Evolutionary conservation across 257 asterid genomes (phyloP), one percentile per base, ranked within the genome.

Genomic region (Solanum neorickii): DNA sequence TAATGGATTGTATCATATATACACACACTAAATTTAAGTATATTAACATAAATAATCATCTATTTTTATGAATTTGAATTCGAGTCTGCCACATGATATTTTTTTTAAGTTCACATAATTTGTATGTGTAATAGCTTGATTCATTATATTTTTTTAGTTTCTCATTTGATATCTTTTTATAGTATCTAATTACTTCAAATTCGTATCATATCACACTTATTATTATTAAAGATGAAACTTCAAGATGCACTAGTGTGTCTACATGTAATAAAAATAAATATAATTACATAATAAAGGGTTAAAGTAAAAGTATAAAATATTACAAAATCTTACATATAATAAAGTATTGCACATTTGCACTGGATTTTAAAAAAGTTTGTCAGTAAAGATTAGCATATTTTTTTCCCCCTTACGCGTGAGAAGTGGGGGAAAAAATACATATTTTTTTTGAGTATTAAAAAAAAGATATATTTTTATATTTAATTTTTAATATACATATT

Each of bases 121-220:
- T 82, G 69, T 46, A 47, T 49, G 44, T 49, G 85, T 20, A 42
- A 23, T 27, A 29, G 47, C 25, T 77, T 25, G 29, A 27, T 78
- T 16, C 0, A 3, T 12, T 12, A 6, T 29, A 16, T 8, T 70
- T 2, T 62, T 62, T n/a, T 27, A 9, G 3, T 31, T 70, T 70
- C 44, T 70, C 1, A 16, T 33, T 9, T 2, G 3, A 16, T 70
- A 16, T 4, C 9, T 29, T 31, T 1, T 33, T 31, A 2, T 9
- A 12, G 6, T 12, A 14, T 15, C 3, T 15, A 31, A 70, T 0
- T 29, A 31, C 7, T 70, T 73, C 1, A 7, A 73, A 73, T 35
- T 35, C 9, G 2, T 35, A 10, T 21, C 0, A 5, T 2, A 18
- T 9, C 5, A 18, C 4, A 0, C 1, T 29, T 5, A 65, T 65